Evolutionary conservation across 345 rosid species (phyloP), one percentile per base, ranked within the genome.

Genomic region (Acer saccharum): DNA sequence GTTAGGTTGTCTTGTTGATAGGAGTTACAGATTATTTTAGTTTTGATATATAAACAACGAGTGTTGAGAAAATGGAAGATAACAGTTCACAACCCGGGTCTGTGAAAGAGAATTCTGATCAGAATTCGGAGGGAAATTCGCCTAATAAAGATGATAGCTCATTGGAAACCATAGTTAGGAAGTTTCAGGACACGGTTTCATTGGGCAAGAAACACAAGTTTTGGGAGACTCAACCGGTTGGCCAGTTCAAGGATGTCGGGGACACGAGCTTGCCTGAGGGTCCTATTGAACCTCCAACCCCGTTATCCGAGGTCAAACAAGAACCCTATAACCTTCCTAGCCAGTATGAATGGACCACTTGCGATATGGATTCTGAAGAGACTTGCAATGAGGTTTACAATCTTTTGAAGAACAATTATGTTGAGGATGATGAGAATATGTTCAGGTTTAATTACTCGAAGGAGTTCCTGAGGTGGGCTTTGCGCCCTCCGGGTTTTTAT

Each of bases 371-470:
- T 57, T 88, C 86, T 1, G 98, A 95, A 58, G 92, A 89, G 57
- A 95, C 90, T 65, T 95, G 94, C 32, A 78, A 67, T 1, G 98
- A 95, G 88, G 98, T 93, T 9, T 91, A 89, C 77, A 91, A 87
- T 81, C 92, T 95, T 69, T 83, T 91, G 89, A 93, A 85, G 90
- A 88, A 84, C 73, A 95, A 95, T 80, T 95, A 95, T 66, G 98
- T 92, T 3, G 98, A 93, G 83, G 99, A 93, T 72, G 98, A 95
- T 20, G 98, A 95, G 88, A 95, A 93, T 73, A 95, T 95, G 98
- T 95, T 95, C 78, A 89, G 98, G 86, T 95, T 95, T 75, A 93
- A 93, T 74, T 95, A 95, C 80, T 95, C 98, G 17, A 93, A 91
- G 91, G 98, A 91, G 87, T 95, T 95, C 79, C 94, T 95, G 0